phyloP scores from a whole-genome alignment of 192 early-diverging fungal species.

The Coemansia umbellata region DNA sequence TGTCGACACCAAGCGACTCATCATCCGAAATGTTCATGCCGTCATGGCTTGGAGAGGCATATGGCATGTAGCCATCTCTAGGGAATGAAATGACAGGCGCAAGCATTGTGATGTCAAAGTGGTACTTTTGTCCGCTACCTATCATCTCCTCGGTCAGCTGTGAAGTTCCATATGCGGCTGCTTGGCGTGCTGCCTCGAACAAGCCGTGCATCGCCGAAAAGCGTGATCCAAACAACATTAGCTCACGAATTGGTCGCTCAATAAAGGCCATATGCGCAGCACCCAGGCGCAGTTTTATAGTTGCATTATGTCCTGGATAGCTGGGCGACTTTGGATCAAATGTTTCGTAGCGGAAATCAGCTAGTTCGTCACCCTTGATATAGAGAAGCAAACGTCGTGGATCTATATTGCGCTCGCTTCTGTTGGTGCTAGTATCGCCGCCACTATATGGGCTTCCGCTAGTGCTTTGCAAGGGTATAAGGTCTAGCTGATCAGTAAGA shows the following conservation, averaged over 20 bases:
- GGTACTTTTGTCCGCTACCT: constrained; percentile 55
- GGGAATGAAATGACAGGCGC: constrained; percentile 87
- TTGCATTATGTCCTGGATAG: constrained; percentile 86
- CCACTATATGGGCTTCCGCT: neutral
- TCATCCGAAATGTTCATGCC: neutral
- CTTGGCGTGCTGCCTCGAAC: constrained; percentile 83
- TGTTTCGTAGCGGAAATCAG: constrained; percentile 85
- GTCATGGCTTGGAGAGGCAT: constrained; percentile 6
- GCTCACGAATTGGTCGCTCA: constrained; percentile 65
- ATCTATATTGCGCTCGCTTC: constrained; percentile 1
- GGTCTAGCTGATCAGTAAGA: constrained; percentile 59
- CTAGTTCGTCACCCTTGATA: constrained; percentile 85
- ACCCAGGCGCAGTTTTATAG: constrained; percentile 70
- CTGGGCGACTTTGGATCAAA: constrained; percentile 53
- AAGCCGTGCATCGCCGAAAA: constrained; percentile 85
- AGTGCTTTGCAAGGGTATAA: constrained; percentile 4
- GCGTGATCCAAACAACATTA: constrained; percentile 77
- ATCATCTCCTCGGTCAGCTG: constrained; percentile 75
- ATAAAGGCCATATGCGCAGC: constrained; percentile 79
- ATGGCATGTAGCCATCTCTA: constrained; percentile 47
- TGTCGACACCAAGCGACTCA: constrained; percentile 44
- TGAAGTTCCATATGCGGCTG: constrained; percentile 72
- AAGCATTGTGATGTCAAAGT: constrained; percentile 81
- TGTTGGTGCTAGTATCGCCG: too few relatives aligned
- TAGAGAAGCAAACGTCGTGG: constrained; percentile 58